Conservation (phyloP, 768 basidiomycete species). For the Agrocybe pediades region DNA sequence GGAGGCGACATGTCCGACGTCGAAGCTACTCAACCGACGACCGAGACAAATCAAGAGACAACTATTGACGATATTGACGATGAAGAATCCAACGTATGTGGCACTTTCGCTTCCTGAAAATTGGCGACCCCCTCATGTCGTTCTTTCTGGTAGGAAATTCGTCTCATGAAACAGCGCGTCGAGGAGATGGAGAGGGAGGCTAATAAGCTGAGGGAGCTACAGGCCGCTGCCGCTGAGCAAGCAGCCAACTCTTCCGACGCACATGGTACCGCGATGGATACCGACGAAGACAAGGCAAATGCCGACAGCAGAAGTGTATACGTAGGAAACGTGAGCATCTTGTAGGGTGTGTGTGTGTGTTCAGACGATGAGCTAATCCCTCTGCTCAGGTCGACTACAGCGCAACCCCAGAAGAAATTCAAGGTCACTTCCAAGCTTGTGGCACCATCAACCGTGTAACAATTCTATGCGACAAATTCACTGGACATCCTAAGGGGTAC, state of each 20-base stretch:
- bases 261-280: conserved; percentile 58
- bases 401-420: conserved; percentile 97
- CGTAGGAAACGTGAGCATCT: conserved; percentile 86
- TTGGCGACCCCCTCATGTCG: conserved; percentile 18
- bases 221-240: conserved; percentile 74
- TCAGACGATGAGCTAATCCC: neutral
- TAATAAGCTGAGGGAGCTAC: conserved; percentile 82
- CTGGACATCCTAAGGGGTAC: conserved; percentile 98
- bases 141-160: conserved; percentile 65
- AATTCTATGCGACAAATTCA: conserved; percentile 99
- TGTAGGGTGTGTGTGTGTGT: conserved; percentile 27
- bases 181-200: conserved; percentile 94
- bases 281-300: conserved; percentile 81
- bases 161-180: conserved; percentile 89
- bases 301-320: conserved; percentile 90
- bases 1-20: conserved; percentile 52
- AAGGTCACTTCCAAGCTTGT: conserved; percentile 95
- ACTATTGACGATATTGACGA: conserved; percentile 63
- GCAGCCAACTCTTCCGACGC: conserved; percentile 49
- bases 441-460: conserved; percentile 99
- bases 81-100: conserved; percentile 58
- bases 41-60: conserved; percentile 34
- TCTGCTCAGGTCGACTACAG: conserved; percentile 87
- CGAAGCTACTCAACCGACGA: conserved; percentile 43
- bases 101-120: neutral